phyloP scores from a whole-genome alignment of 371 early-diverging fungal species.

The Mortierella sp. region DNA sequence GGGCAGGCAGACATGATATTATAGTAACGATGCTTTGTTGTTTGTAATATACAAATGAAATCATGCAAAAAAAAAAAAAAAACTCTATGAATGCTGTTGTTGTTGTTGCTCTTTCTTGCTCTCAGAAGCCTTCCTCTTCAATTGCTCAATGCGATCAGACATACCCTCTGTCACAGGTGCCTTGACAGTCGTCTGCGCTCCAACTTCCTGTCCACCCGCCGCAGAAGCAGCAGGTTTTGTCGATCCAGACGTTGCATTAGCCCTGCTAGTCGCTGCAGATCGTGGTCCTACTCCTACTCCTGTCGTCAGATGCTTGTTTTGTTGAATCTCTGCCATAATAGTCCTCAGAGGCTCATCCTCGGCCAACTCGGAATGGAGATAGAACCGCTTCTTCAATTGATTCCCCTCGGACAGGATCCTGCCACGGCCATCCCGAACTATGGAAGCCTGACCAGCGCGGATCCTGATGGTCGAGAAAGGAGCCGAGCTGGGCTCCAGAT shows the following conservation, averaged over 20 bases:
- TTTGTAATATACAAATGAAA: background rate
- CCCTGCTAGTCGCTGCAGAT: background rate
- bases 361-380: slow-evolving; percentile 70
- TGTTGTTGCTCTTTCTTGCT: slow-evolving; percentile 29
- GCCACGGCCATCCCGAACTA: slow-evolving; percentile 55
- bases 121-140: slow-evolving; percentile 50
- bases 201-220: background rate
- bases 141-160: slow-evolving; percentile 55
- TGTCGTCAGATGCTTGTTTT: slow-evolving; percentile 31
- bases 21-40: background rate
- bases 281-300: background rate
- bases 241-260: background rate
- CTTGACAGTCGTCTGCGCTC: slow-evolving; percentile 1
- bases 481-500: slow-evolving; percentile 66
- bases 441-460: slow-evolving; percentile 53
- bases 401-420: slow-evolving; percentile 52
- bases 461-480: slow-evolving; percentile 71
- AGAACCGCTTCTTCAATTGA: slow-evolving; percentile 65
- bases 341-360: slow-evolving; percentile 58
- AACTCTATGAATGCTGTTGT: slow-evolving; percentile 16
- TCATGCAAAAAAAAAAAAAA: background rate
- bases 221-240: background rate
- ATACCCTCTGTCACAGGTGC: slow-evolving; percentile 44
- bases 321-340: slow-evolving; percentile 53
- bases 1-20: background rate